Evolutionary conservation across 2,329 filamentous ascomycete species (phyloP).

Genomic region (Cercospora brassicicola): DNA sequence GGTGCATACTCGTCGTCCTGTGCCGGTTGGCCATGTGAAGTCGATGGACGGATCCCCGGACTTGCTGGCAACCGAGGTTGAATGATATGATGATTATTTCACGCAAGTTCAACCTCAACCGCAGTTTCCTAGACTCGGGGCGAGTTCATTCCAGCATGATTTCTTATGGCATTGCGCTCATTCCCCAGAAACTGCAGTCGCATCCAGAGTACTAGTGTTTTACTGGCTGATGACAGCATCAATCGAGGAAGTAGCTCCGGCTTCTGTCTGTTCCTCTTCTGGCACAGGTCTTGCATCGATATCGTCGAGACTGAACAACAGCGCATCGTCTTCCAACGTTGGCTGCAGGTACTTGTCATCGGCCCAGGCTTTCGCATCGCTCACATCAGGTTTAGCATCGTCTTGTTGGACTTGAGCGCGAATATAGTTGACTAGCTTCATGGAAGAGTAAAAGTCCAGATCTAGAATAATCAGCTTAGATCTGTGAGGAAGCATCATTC

Average conservation of each 20-base stretch:
- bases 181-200: neutral
- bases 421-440: constrained; percentile 54
- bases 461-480: constrained; percentile 30
- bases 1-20: no score
- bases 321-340: constrained; percentile 81
- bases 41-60: neutral
- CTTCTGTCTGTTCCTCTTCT: constrained; percentile 18
- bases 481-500: neutral
- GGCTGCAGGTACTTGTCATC: constrained; percentile 81
- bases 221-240: constrained; percentile 7
- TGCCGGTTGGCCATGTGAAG: neutral
- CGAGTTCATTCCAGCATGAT: neutral
- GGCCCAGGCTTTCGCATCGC: constrained; percentile 64
- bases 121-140: neutral
- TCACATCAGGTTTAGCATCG: constrained; percentile 54
- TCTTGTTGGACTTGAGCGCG: constrained; percentile 45
- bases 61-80: neutral
- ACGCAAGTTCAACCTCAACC: neutral
- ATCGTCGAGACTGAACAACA: constrained; percentile 86
- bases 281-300: constrained; percentile 49
- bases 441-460: constrained; percentile 48
- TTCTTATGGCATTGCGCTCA: neutral
- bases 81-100: no score
- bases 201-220: neutral
- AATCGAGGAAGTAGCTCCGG: constrained; percentile 10